phyloP scores from a whole-genome alignment of 352 stramenopile genomes.

The Pythium aphanidermatum region DNA sequence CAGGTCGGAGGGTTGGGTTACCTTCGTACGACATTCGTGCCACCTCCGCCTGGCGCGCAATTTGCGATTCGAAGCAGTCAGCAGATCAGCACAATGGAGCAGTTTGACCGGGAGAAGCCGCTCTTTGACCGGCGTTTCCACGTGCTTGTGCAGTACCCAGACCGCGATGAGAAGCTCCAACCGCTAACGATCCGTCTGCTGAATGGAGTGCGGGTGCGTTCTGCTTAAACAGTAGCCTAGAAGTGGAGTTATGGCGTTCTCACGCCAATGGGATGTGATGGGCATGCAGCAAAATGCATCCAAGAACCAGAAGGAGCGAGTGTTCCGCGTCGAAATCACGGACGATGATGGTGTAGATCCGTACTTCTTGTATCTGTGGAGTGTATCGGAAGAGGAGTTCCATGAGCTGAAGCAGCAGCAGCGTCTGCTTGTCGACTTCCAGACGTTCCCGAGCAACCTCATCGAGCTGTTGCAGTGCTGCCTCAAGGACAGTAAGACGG shows the following conservation, averaged over 20 bases:
- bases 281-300: conserved; percentile 49
- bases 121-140: conserved; percentile 82
- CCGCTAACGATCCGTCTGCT: conserved; percentile 74
- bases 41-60: conserved; percentile 7
- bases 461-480: conserved; percentile 91
- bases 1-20: too few species aligned
- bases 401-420: conserved; percentile 93
- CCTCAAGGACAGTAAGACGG: conserved; percentile 58
- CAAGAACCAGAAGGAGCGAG: conserved; percentile 81
- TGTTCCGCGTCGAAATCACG: conserved; percentile 92
- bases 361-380: conserved; percentile 91
- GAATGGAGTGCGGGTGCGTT: conserved; percentile 55
- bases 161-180: conserved; percentile 73
- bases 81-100: conserved; percentile 45
- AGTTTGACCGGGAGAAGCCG: conserved; percentile 69
- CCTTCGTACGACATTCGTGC: conserved; percentile 9
- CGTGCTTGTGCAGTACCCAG: conserved; percentile 75
- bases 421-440: conserved; percentile 91
- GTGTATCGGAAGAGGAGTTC: conserved; percentile 94
- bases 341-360: conserved; percentile 88
- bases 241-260: not conserved
- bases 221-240: not conserved
- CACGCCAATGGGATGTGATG: not conserved
- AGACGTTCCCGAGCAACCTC: conserved; percentile 87
- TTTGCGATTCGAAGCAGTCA: conserved; percentile 15